These are phyloP conservation scores for Xylaria sp. DNA, from an alignment of 2,329 filamentous ascomycete genomes.

Conservation along the genomic window DNA sequence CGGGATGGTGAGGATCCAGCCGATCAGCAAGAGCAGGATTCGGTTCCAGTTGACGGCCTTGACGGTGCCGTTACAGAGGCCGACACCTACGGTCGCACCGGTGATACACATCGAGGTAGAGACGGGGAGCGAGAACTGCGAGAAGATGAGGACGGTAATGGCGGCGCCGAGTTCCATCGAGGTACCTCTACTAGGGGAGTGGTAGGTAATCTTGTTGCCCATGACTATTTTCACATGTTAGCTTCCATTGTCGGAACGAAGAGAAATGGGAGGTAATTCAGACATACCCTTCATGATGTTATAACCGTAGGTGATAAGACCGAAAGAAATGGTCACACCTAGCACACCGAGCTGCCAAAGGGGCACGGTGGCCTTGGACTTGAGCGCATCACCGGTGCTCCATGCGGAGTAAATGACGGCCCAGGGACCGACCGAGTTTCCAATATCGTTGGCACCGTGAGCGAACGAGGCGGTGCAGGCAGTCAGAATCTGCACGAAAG, in stretches of 20 bases:
- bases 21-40: conserved; percentile 72
- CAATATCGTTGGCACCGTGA: conserved; percentile 82
- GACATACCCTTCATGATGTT: conserved; percentile 82
- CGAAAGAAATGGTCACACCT: conserved; percentile 70
- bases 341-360: conserved; percentile 82
- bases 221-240: conserved; percentile 58
- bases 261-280: background rate
- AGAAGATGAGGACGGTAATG: conserved; percentile 80
- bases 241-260: conserved; percentile 28
- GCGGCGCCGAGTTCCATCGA: conserved; percentile 86
- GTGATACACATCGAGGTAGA: conserved; percentile 85
- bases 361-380: conserved; percentile 73
- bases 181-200: conserved; percentile 56
- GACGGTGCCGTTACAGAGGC: conserved; percentile 77
- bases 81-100: conserved; percentile 80
- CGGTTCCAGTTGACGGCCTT: conserved; percentile 82
- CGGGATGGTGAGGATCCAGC: conserved; percentile 75
- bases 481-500: conserved; percentile 73
- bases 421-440: conserved; percentile 76
- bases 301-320: conserved; percentile 80
- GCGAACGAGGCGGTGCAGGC: conserved; percentile 79
- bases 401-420: conserved; percentile 76
- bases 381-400: conserved; percentile 69
- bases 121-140: conserved; percentile 78
- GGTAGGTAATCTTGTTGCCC: conserved; percentile 68